Evolutionary conservation across 208 protist genomes (phyloP).

Genomic region (Trypanosoma lewisi): DNA sequence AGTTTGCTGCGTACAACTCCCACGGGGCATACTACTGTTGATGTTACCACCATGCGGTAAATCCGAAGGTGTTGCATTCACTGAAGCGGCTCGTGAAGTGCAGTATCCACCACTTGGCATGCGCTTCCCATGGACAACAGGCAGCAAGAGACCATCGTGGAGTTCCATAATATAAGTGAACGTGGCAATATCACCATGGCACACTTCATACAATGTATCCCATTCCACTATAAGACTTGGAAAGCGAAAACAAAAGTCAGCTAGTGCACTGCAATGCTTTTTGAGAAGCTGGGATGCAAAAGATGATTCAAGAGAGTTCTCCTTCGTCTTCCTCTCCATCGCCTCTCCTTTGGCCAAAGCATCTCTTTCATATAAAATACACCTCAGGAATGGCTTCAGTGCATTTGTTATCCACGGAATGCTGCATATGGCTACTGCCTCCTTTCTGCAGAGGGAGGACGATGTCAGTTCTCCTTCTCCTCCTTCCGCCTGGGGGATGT

Average conservation of each 20-base stretch:
- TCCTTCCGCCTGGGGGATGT: too few relatives aligned
- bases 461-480: too few relatives aligned
- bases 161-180: constrained; percentile 38
- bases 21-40: neutral
- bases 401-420: constrained; percentile 8
- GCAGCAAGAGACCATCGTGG: constrained; percentile 55
- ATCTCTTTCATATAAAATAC: constrained; percentile 15
- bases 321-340: neutral
- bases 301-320: neutral
- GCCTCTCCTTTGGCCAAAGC: neutral
- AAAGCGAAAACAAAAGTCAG: constrained; percentile 19
- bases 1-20: neutral
- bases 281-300: constrained; percentile 14
- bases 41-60: neutral
- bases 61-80: constrained; percentile 2
- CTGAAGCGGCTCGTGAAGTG: neutral
- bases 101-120: constrained; percentile 3
- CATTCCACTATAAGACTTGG: constrained; percentile 41
- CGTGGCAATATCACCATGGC: constrained; percentile 43
- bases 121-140: constrained; percentile 49
- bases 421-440: too few relatives aligned
- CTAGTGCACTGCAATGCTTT: neutral
- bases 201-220: constrained; percentile 41
- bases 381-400: constrained; percentile 28
- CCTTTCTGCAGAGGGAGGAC: too few relatives aligned